Evolutionary conservation across 2,329 filamentous ascomycete species (phyloP), one percentile per base, ranked within the genome.

Genomic region (Davidsoniella virescens): DNA sequence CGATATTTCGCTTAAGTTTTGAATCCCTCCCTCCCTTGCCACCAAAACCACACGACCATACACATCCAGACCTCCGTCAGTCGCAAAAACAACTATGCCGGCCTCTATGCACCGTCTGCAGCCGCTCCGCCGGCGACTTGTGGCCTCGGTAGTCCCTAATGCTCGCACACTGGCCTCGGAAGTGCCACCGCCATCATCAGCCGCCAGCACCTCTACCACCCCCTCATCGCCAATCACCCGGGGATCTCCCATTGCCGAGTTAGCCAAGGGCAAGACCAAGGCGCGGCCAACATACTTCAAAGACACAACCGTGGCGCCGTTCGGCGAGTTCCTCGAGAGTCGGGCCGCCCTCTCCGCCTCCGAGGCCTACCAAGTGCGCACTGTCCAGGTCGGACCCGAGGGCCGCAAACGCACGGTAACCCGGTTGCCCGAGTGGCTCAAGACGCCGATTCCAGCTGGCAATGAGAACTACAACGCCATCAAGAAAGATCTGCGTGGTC

Each of bases 371-470:
- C 68, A 71, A 50, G 67, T 80, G 40, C 70, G 72, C 56, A 82
- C 78, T 38, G 78, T 75, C 56, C 70, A 80, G 60, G 78, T 82
- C 58, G 78, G 78, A 37, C 78, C 78, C 17, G 71, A 70, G 25
- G 76, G 76, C 54, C 75, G 71, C 62, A 76, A 78, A 62, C 71
- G 69, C 56, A 79, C 76, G 57, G 76, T 82, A 58, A 82, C 78
- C 12, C 80, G 92, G 44, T 71, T 98, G 45, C 92, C 92, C 17
- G 76, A 82, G 57, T 98, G 92, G 92, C 77, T 98, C 55, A 95
- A 96, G 73, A 98, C 90, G 18, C 85, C 87, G 1, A 92, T 98
- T 51, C 92, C 92, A 0, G 78, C 79, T 10, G 82, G 82, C 55
- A 83, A 78, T 62, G 66, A 71, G 52, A 93, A 93, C 67, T 95